These are phyloP conservation scores for Neoboletus magnificus DNA, from an alignment of 768 basidiomycete genomes.

Conservation along the genomic window DNA sequence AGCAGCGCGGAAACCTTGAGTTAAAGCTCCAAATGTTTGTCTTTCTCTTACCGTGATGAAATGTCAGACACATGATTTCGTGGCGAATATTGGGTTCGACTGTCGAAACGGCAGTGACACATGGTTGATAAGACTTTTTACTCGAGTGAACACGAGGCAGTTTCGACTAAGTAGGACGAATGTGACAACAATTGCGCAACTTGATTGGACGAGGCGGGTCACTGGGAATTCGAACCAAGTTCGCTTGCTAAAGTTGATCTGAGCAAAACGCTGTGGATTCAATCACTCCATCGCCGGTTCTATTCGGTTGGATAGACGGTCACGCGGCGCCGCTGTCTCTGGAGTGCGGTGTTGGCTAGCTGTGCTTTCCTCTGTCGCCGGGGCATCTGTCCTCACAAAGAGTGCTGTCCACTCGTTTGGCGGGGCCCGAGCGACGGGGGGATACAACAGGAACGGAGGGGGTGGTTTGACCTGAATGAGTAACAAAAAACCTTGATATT, in stretches of 20 bases:
- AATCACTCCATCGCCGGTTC: not conserved
- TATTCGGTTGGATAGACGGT: not conserved
- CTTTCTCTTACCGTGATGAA: not conserved
- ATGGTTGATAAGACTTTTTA: not conserved
- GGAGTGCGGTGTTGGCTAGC: not conserved
- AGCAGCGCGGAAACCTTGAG: constrained; percentile 3
- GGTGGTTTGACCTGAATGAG: not conserved
- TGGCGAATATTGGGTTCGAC: constrained; percentile 60
- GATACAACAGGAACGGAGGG: not conserved
- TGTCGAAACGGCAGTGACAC: constrained; percentile 58
- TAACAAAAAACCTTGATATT: not conserved
- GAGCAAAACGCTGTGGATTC: not conserved
- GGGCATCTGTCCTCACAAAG: not conserved
- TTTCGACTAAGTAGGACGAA: constrained; percentile 5
- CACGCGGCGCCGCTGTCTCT: no score
- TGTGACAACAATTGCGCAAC: not conserved
- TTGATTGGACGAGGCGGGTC: constrained; percentile 3
- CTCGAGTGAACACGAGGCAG: constrained; percentile 24
- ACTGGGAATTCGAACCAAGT: not conserved
- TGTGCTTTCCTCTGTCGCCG: not conserved
- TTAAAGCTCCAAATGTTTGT: not conserved
- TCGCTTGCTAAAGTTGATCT: not conserved
- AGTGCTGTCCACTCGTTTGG: not conserved
- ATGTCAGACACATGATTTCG: constrained; percentile 9
- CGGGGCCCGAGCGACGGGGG: not conserved